A percentile compares a stretch with the other conserved stretches of the same genome.
These are phyloP conservation scores for Thraustotheca clavata DNA, from an alignment of 352 stramenopile genomes.

Conservation along the genomic window DNA sequence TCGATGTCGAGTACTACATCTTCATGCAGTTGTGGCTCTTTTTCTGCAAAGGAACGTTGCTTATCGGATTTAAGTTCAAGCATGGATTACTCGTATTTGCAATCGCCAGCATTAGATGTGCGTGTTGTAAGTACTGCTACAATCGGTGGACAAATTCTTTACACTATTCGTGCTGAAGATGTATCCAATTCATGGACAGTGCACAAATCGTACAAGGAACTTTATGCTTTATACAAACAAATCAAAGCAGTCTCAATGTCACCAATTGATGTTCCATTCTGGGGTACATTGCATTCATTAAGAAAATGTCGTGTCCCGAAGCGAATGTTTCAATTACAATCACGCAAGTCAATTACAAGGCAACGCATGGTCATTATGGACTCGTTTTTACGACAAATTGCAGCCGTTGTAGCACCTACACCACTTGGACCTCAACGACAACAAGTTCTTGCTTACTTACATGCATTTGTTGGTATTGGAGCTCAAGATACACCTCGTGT, in stretches of 20 bases:
- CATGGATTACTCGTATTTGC: conserved; percentile 21
- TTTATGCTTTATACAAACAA: conserved; percentile 50
- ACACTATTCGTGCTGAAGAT: conserved; percentile 19
- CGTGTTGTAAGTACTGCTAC: conserved; percentile 12
- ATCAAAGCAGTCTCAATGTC: conserved; percentile 41
- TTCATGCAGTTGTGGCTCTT: conserved; percentile 17
- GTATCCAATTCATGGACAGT: conserved; percentile 32
- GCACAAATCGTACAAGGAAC: conserved; percentile 48
- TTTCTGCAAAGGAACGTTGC: conserved; percentile 18
- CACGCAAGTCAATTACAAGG: conserved; percentile 37
- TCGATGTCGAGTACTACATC: conserved; percentile 20
- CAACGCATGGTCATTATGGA: conserved; percentile 59
- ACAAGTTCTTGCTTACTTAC: conserved; percentile 40
- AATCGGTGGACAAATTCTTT: conserved; percentile 6
- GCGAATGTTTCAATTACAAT: conserved; percentile 36
- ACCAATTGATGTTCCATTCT: conserved; percentile 40
- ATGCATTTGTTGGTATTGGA: conserved; percentile 45
- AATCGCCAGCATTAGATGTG: conserved; percentile 4
- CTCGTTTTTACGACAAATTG: conserved; percentile 56
- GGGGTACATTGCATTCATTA: conserved; percentile 43
- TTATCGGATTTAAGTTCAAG: conserved; percentile 14
- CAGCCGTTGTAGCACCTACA: conserved; percentile 42
- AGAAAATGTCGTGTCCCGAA: conserved; percentile 43
- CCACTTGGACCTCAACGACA: conserved; percentile 44
- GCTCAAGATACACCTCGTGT: conserved; percentile 28